Evolutionary conservation across 2,329 filamentous ascomycete genomes (phyloP).

Genomic region (Phoma sp.): DNA sequence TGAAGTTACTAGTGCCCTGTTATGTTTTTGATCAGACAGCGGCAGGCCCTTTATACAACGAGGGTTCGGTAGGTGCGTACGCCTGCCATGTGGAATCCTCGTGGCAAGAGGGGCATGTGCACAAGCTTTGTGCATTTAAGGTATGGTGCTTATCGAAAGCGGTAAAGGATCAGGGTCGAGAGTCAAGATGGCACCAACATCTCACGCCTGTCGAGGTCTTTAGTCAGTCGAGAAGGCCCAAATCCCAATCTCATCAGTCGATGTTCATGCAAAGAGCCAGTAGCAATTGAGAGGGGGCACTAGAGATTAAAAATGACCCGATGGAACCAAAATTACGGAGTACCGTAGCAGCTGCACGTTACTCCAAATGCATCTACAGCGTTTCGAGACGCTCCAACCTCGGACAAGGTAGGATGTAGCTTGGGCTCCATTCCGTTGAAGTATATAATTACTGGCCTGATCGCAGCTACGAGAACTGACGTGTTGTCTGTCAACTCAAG

Average conservation of each 20-base stretch:
- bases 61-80: background rate
- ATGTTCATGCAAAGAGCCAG: constrained; percentile 3
- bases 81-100: background rate
- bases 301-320: background rate
- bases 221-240: background rate
- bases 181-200: background rate
- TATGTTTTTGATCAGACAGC: background rate
- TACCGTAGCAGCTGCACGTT: background rate
- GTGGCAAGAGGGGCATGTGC: background rate
- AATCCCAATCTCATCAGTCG: constrained; percentile 1
- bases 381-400: background rate
- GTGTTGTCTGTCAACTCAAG: no score
- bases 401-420: background rate
- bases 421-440: background rate
- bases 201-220: background rate
- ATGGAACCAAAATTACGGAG: background rate
- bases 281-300: background rate
- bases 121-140: constrained; percentile 2
- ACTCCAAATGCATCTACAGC: background rate
- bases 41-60: constrained; percentile 4
- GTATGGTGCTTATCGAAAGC: background rate
- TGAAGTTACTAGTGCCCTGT: background rate
- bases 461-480: no score
- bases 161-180: constrained; percentile 2
- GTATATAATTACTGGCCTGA: background rate